These are phyloP conservation scores for Musa balbisiana DNA, from an alignment of 202 grass and related monocot genomes.

Conservation along the genomic window DNA sequence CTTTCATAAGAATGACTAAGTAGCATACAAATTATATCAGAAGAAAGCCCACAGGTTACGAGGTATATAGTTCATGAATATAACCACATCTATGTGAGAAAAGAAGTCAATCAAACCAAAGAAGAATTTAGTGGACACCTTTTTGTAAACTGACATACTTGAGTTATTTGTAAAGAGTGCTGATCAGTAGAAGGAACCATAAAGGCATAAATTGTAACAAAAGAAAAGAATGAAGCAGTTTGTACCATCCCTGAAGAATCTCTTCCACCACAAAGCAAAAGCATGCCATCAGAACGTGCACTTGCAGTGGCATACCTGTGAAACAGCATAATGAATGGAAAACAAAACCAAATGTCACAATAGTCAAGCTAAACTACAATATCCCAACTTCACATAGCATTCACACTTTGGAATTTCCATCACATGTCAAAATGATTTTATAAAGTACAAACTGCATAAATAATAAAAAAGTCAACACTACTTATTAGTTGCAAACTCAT, in stretches of 20 bases:
- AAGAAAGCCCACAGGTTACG: neutral
- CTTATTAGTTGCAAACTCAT: neutral
- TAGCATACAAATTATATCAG: neutral
- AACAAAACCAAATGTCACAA: neutral
- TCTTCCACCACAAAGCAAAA: slow-evolving; percentile 97
- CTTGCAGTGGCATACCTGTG: slow-evolving; percentile 95
- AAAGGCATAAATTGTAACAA: neutral
- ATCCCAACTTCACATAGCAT: neutral
- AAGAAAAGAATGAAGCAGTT: slow-evolving; percentile 23
- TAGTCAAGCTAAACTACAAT: neutral
- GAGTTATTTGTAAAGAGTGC: neutral
- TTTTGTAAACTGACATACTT: neutral
- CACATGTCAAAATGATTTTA: too few relatives aligned
- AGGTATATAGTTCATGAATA: neutral
- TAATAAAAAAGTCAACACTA: too few relatives aligned
- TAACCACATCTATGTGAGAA: neutral
- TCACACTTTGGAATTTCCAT: neutral
- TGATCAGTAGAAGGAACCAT: neutral
- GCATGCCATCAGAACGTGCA: slow-evolving; percentile 95
- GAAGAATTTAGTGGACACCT: neutral
- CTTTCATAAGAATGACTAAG: neutral
- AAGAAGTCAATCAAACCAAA: neutral
- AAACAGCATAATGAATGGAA: neutral
- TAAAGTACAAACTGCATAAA: too few relatives aligned
- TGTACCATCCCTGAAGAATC: slow-evolving; percentile 82